phyloP scores from a whole-genome alignment of 2,329 filamentous ascomycete species.

The Aspergillus pseudoglaucus region DNA sequence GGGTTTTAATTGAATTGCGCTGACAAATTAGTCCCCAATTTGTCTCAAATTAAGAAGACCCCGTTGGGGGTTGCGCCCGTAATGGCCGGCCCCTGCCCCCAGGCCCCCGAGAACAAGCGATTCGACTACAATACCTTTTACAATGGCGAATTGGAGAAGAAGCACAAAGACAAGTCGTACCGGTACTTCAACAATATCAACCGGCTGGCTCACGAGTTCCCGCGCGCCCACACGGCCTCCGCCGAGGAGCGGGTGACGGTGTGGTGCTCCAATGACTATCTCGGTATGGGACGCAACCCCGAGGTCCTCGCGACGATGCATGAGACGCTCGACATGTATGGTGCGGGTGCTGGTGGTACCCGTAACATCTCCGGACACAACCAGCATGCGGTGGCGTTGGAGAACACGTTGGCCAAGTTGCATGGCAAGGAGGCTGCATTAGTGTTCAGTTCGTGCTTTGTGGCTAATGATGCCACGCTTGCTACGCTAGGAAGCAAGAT shows the following conservation, averaged over 20 bases:
- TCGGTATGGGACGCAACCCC: slow-evolving; percentile 92
- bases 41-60: background rate
- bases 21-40: background rate
- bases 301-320: slow-evolving; percentile 89
- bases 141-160: slow-evolving; percentile 83
- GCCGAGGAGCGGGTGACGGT: slow-evolving; percentile 85
- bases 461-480: slow-evolving; percentile 94
- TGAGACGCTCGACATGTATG: slow-evolving; percentile 87
- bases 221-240: slow-evolving; percentile 81
- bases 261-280: slow-evolving; percentile 98
- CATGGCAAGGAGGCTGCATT: slow-evolving; percentile 88
- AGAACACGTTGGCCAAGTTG: slow-evolving; percentile 74
- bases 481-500: slow-evolving; percentile 95
- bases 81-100: slow-evolving; percentile 40
- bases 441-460: slow-evolving; percentile 96
- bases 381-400: slow-evolving; percentile 79
- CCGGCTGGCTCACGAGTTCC: slow-evolving; percentile 90
- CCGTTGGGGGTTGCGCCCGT: slow-evolving; percentile 8
- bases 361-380: slow-evolving; percentile 98
- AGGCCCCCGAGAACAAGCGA: slow-evolving; percentile 47
- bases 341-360: slow-evolving; percentile 89
- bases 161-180: slow-evolving; percentile 99
- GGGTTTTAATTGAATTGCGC: background rate
- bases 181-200: slow-evolving; percentile 99
- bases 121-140: slow-evolving; percentile 95